Evolutionary conservation across 495 filamentous ascomycete species (phyloP), one percentile per base, ranked within the genome.

Genomic region (Pseudevernia furfuracea): DNA sequence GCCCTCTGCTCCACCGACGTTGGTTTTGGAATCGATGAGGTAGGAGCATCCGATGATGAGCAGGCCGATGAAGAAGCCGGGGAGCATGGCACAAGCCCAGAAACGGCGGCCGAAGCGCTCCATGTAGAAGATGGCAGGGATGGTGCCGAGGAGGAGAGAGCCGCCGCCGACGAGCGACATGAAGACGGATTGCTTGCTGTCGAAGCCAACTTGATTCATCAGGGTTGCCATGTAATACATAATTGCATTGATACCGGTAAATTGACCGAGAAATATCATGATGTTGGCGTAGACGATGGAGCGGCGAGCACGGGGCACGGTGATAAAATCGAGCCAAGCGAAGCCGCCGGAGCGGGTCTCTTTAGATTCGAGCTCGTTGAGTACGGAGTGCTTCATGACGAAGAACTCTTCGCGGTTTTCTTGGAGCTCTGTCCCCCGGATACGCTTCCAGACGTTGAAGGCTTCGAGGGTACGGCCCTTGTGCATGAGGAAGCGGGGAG

Each of bases 101-200:
- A 84, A 84, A 11, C 82, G 80, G 28, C 83, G 81, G 39, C 83
- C 84, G 66, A 81, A 84, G 3, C 72, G 73, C 64, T 86, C 82
- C 82, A 86, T 86, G 66, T 81, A 80, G 64, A 85, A 67, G 55
- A 84, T 82, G 8, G 83, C 83, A 0, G 83, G 84, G 60, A 85
- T 80, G 17, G 82, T 80, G 34, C 82, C 82, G 34, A 86, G 68
- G 9, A 85, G 71, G 2, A 86, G 72, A 0, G 82, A 71, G n/a
- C 80, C 83, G 52, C 84, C 84, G 5, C 84, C 83, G 21, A 86
- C 84, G 2, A 87, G 76, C 8, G 82, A 84, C 84, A 86, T 86
- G 74, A 84, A 85, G 34, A 82, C 80, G 39, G 79, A 74, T 49
- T 78, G 70, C 53, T 78, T 74, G 34, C 74, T 67, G 62, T 80